Conservation (phyloP, 306 rosid species). For the Comarum palustre region DNA sequence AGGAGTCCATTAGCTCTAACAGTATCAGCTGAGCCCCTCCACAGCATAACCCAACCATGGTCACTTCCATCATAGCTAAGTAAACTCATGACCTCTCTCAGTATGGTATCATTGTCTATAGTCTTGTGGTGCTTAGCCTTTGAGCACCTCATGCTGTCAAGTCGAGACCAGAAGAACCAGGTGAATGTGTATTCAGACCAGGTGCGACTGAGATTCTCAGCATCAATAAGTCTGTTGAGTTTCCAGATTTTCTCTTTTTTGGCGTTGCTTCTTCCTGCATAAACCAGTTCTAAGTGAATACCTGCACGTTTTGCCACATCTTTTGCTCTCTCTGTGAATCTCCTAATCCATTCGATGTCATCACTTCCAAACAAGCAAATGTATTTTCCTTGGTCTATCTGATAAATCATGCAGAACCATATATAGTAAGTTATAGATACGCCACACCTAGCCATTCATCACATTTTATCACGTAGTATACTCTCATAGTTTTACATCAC, state of each 20-base stretch:
- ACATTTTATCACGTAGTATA: background rate
- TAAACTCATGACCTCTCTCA: constrained; percentile 66
- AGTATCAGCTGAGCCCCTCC: constrained; percentile 44
- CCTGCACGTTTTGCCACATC: constrained; percentile 39
- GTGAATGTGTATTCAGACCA: constrained; percentile 47
- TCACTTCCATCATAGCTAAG: constrained; percentile 83
- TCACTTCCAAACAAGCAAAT: constrained; percentile 80
- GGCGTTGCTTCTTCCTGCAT: constrained; percentile 58
- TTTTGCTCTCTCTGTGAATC: constrained; percentile 47
- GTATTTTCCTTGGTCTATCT: constrained; percentile 47
- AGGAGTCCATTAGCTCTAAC: constrained; percentile 66
- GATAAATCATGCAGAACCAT: constrained; percentile 9
- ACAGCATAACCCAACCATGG: constrained; percentile 71
- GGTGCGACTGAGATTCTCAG: constrained; percentile 43
- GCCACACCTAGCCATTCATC: background rate
- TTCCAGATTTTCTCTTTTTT: constrained; percentile 48
- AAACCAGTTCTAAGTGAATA: constrained; percentile 49
- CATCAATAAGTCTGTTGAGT: constrained; percentile 31
- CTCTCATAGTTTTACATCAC: background rate
- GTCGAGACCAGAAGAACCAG: constrained; percentile 85
- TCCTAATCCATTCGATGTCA: constrained; percentile 66
- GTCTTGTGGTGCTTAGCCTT: constrained; percentile 44
- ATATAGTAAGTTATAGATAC: background rate
- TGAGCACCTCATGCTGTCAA: constrained; percentile 85
- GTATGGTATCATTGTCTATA: constrained; percentile 49